Conservation (phyloP, 805 yeast genomes). For the Pachysolen tannophilus region DNA sequence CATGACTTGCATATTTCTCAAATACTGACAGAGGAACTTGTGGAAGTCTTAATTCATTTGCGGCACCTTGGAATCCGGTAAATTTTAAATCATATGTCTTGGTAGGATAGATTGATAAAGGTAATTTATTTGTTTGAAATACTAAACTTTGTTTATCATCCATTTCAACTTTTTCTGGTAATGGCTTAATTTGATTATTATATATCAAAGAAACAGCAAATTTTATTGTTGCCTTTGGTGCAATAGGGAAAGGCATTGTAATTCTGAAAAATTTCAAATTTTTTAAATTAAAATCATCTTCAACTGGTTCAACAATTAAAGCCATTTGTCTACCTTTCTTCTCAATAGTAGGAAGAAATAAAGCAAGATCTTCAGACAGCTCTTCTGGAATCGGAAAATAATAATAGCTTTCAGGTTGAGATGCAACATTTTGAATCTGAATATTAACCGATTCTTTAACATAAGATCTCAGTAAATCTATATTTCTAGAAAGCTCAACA, state of each 20-base stretch:
- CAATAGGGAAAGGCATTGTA: conserved; percentile 54
- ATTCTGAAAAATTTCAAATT: conserved; percentile 36
- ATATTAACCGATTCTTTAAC: conserved; percentile 53
- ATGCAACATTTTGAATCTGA: conserved; percentile 49
- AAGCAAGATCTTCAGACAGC: conserved; percentile 17
- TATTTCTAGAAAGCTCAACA: conserved; percentile 39
- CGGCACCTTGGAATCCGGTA: conserved; percentile 43
- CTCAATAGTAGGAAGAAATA: conserved; percentile 17
- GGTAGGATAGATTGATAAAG: conserved; percentile 58
- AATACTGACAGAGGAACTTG: conserved; percentile 2
- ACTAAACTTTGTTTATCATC: conserved; percentile 53
- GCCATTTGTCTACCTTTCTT: conserved; percentile 12
- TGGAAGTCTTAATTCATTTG: conserved; percentile 12
- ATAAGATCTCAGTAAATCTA: conserved; percentile 64
- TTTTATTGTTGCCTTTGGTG: conserved; percentile 47
- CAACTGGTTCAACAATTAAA: conserved; percentile 13
- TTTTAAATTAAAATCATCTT: conserved; percentile 9
- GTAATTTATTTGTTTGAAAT: conserved; percentile 44
- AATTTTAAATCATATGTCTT: conserved; percentile 33
- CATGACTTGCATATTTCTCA: conserved; percentile 3
- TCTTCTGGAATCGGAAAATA: conserved; percentile 48
- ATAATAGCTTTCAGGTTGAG: conserved; percentile 47
- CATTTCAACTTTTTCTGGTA: conserved; percentile 57
- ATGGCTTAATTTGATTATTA: conserved; percentile 42
- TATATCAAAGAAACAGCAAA: conserved; percentile 43